Conservation (phyloP, 2,329 filamentous ascomycete species). For the Aspergillus versicolor region DNA sequence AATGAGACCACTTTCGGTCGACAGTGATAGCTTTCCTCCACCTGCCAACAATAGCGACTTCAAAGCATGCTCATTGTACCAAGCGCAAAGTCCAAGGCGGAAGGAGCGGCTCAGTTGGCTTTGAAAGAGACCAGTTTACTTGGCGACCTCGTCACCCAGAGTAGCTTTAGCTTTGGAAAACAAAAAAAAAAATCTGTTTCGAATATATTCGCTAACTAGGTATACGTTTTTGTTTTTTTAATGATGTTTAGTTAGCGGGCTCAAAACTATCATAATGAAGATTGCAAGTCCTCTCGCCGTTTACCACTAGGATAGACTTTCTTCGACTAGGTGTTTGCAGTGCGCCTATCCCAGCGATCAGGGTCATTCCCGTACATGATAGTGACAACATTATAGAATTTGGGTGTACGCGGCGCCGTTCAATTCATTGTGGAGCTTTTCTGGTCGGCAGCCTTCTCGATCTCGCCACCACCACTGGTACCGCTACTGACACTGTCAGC, state of each 20-base stretch:
- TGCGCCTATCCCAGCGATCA: background rate
- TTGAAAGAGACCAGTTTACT: background rate
- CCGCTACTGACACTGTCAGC: slow-evolving; percentile 50
- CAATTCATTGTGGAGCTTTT: background rate
- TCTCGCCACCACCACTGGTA: slow-evolving; percentile 14
- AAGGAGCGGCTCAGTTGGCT: slow-evolving; percentile 21
- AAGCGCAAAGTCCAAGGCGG: background rate
- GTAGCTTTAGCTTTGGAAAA: background rate
- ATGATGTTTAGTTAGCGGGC: background rate
- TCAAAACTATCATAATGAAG: background rate
- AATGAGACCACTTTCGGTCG: slow-evolving; percentile 5
- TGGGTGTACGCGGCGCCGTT: background rate
- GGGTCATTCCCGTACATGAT: background rate
- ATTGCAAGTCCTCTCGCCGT: background rate
- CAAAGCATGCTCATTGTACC: background rate
- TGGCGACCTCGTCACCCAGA: background rate
- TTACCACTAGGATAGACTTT: background rate
- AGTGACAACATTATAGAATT: background rate
- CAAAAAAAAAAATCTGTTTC: background rate
- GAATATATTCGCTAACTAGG: background rate
- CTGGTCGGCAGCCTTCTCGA: slow-evolving; percentile 16
- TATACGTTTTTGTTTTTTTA: background rate
- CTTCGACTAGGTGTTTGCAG: background rate
- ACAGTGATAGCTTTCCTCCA: background rate
- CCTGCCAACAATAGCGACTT: background rate